Evolutionary conservation across 768 basidiomycete species (phyloP), one percentile per base, ranked within the genome.

Genomic region (Boletus reticulatus): DNA sequence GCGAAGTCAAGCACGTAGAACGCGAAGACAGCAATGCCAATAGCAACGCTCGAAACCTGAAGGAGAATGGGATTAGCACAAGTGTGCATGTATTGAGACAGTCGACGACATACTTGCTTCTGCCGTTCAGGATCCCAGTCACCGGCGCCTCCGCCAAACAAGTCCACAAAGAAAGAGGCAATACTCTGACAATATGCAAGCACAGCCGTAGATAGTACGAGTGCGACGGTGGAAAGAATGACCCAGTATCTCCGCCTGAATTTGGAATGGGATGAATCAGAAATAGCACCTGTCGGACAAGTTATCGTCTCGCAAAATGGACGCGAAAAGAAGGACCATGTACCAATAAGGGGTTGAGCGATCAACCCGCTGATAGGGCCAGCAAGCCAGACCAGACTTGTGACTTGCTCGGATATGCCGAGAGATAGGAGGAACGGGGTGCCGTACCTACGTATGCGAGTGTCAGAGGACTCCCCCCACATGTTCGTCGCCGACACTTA

Each of bases 321-420:
- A 32, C 48, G 13, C 52, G 48, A 41, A 29, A 39, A 29, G 43
- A 55, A 16, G 34, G 17, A 19, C 17, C 16, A 54, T 54, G 43
- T n/a, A 92, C 96, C 97, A 63, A 99, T 97, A 52, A 98, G 79
- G n/a, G 97, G 97, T 70, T 99, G 97, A 6, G 94, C 94, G 48
- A 99, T 77, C 44, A 99, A 78, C 16, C 97, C 97, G 58, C 92
- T 94, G 57, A 99, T 92, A 6, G 97, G 97, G 11, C 96, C 91
- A 53, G 90, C 91, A 38, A 92, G 80, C 97, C 97, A 99, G 36
- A 99, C 96, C 9, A 98, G 81, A 51, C 92, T 89, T 0, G 97
- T 98, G 16, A 94, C 76, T 67, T 92, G 87, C 67, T 94, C 95
- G 0, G 93, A 87, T 27, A 98, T 75, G 8, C 89, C 89, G 19